Evolutionary conservation across 257 asterid genomes (phyloP).

Genomic region (Solanum appendiculatum): DNA sequence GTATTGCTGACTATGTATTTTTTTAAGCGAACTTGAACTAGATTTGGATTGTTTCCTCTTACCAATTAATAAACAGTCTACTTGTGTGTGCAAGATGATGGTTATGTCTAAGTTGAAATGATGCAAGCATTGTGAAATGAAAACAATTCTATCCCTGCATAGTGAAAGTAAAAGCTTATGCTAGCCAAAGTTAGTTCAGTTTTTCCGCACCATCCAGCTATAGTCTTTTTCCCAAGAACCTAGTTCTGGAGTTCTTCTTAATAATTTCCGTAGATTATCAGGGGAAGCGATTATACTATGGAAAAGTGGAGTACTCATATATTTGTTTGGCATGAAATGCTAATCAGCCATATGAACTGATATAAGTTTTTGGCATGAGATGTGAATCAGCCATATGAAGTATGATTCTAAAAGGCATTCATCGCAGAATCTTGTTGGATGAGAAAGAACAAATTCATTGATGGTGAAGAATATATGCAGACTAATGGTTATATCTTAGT

Average conservation of each 20-base stretch:
- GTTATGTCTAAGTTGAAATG: not conserved
- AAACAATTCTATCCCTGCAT: not conserved
- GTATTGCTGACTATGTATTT: conserved; percentile 14
- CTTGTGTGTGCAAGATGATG: not conserved
- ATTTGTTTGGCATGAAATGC: not conserved
- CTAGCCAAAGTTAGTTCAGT: not conserved
- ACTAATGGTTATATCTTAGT: not conserved
- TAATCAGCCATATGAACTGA: not conserved
- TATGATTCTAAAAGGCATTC: not conserved
- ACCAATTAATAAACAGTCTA: not conserved
- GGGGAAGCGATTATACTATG: not conserved
- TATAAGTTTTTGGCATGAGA: not conserved
- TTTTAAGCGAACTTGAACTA: not conserved
- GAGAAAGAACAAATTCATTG: not conserved
- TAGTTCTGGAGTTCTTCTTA: not conserved
- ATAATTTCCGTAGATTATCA: not conserved
- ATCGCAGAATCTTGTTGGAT: not conserved
- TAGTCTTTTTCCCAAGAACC: not conserved
- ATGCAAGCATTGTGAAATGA: not conserved
- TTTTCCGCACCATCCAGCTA: not conserved
- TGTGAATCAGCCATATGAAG: not conserved
- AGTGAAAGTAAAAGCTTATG: not conserved
- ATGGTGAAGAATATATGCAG: not conserved
- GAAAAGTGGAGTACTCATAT: not conserved
- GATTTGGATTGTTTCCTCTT: not conserved